Percentiles rank a stretch among this genome's conserved stretches.
phyloP scores from a whole-genome alignment of 345 rosid genomes.

The Gossypium bickii region DNA sequence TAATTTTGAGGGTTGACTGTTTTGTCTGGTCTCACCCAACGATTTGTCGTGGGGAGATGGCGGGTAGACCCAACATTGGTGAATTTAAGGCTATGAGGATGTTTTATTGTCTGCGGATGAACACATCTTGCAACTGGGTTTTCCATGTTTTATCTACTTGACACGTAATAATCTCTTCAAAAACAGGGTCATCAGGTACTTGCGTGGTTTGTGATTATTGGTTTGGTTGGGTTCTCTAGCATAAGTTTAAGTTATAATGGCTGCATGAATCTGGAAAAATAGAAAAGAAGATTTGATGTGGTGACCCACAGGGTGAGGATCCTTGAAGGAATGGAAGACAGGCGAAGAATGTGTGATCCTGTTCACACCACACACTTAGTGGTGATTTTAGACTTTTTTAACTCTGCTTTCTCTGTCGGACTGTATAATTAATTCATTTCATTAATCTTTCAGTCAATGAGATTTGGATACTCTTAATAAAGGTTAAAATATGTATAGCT shows the following conservation, averaged over 20 bases:
- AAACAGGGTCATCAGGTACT: neutral
- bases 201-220: slow-evolving; percentile 1
- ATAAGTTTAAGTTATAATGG: no score
- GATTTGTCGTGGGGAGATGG: slow-evolving; percentile 20
- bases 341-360: neutral
- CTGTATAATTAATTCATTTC: neutral
- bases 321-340: slow-evolving; percentile 7
- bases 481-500: neutral
- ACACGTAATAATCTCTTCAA: neutral
- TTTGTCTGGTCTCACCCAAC: slow-evolving; percentile 1
- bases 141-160: neutral
- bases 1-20: slow-evolving; percentile 26
- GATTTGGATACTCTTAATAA: neutral
- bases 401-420: neutral
- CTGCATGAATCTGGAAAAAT: neutral
- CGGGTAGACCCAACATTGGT: slow-evolving; percentile 32
- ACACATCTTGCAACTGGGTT: neutral
- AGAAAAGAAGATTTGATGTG: slow-evolving; percentile 19
- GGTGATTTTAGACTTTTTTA: neutral
- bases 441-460: no score
- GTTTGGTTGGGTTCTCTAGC: no score
- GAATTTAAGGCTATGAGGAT: slow-evolving; percentile 37
- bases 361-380: neutral
- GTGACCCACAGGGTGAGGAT: slow-evolving; percentile 32
- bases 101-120: slow-evolving; percentile 15